phyloP scores from a whole-genome alignment of 495 filamentous ascomycete species.

The Daldinia bambusicola region DNA sequence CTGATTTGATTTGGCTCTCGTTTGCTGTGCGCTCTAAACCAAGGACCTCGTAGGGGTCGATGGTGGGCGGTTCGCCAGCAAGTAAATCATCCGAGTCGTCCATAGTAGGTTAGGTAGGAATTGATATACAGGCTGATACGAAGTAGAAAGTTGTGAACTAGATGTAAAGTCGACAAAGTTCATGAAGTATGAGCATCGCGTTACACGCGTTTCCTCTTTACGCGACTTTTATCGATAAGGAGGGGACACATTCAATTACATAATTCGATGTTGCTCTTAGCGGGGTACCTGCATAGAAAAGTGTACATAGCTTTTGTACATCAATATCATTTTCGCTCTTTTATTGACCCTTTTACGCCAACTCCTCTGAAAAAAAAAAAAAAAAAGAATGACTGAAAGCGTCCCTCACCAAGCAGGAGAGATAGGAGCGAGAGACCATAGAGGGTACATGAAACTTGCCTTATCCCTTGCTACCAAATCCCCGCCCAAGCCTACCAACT shows the following conservation, averaged over 20 bases:
- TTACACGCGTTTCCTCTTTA: slow-evolving; percentile 32
- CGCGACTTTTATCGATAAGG: slow-evolving; percentile 36
- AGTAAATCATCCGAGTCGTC: slow-evolving; percentile 51
- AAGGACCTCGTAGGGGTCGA: slow-evolving; percentile 89
- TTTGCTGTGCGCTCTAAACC: slow-evolving; percentile 70
- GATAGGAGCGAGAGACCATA: slow-evolving; percentile 62
- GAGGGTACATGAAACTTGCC: slow-evolving; percentile 74
- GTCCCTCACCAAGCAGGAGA: slow-evolving; percentile 10
- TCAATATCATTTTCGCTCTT: not conserved
- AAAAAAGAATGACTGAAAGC: slow-evolving; percentile 23
- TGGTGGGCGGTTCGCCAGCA: slow-evolving; percentile 55
- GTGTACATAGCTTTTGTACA: not conserved
- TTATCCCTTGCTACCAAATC: slow-evolving; percentile 79
- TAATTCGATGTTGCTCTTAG: slow-evolving; percentile 19
- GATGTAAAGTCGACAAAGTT: not conserved
- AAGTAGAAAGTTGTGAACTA: not conserved
- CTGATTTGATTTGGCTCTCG: slow-evolving; percentile 79
- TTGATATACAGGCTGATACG: not conserved
- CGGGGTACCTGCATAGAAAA: slow-evolving; percentile 12
- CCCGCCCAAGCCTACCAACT: slow-evolving; percentile 88
- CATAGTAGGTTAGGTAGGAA: slow-evolving; percentile 41
- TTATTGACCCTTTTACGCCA: not conserved
- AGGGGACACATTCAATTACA: not conserved
- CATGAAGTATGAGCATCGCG: slow-evolving; percentile 20
- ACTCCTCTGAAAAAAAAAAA: slow-evolving; percentile 4